These are phyloP conservation scores for Cladosporium phlei DNA, from an alignment of 2,329 filamentous ascomycete species.

Conservation along the genomic window DNA sequence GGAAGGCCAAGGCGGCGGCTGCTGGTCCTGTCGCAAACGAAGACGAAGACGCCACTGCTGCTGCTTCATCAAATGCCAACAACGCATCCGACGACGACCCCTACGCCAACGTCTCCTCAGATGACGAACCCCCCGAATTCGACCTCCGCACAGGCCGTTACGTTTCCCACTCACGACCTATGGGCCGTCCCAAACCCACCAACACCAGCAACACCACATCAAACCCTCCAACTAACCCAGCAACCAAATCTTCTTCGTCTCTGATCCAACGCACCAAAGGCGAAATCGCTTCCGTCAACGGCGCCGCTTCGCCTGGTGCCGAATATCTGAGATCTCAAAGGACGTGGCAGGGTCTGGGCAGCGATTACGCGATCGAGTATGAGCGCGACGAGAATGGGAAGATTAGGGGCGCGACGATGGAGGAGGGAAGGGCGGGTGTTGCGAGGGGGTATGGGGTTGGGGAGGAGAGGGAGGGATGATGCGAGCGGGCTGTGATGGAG, in stretches of 20 bases:
- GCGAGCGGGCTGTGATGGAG: no score
- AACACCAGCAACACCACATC: not conserved
- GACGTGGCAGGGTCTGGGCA: conserved; percentile 89
- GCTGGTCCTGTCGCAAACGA: not conserved
- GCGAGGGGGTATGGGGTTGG: conserved; percentile 84
- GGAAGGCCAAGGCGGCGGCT: conserved; percentile 28
- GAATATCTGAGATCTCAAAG: conserved; percentile 77
- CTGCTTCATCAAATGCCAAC: conserved; percentile 30
- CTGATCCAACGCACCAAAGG: conserved; percentile 62
- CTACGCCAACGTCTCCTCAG: conserved; percentile 47
- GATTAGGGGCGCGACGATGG: conserved; percentile 59
- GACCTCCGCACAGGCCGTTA: conserved; percentile 85
- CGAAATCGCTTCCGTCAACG: conserved; percentile 76
- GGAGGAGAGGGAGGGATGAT: conserved; percentile 36
- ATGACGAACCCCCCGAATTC: conserved; percentile 70
- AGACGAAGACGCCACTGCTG: conserved; percentile 35
- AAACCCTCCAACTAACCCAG: conserved; percentile 20
- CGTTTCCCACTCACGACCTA: conserved; percentile 71
- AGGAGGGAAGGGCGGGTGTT: conserved; percentile 81
- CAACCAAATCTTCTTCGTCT: conserved; percentile 35
- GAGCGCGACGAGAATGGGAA: conserved; percentile 52
- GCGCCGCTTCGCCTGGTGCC: conserved; percentile 83
- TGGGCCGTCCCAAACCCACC: conserved; percentile 38
- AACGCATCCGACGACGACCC: conserved; percentile 64
- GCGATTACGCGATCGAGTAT: conserved; percentile 65